Conservation (phyloP, 2,329 filamentous ascomycete species). For the Penicillium psychrosexuale region DNA sequence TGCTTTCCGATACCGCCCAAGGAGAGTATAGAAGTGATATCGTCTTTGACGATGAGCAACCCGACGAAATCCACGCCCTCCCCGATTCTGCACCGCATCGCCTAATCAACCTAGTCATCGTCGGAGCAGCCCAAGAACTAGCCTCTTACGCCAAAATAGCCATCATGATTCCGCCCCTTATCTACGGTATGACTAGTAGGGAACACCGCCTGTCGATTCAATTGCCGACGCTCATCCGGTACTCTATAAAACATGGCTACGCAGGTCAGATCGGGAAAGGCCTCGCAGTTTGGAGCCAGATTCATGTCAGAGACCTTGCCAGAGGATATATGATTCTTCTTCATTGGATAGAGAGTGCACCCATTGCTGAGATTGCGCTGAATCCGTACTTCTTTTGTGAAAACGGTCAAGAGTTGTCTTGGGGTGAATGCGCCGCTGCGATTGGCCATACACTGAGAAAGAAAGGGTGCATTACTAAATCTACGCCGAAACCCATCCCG, state of each 20-base stretch:
- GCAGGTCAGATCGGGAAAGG: conserved; percentile 48
- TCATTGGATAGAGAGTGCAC: conserved; percentile 43
- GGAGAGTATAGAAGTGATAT: neutral
- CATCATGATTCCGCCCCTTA: conserved; percentile 5
- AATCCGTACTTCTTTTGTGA: conserved; percentile 54
- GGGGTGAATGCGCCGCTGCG: conserved; percentile 3
- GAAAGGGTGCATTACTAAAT: neutral
- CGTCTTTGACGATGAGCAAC: neutral
- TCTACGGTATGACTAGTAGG: conserved; percentile 40
- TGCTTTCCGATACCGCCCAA: neutral
- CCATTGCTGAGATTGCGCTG: conserved; percentile 31
- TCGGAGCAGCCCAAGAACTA: neutral
- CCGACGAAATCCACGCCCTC: neutral
- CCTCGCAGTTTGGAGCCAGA: conserved; percentile 40
- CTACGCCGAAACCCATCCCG: neutral
- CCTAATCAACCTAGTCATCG: neutral
- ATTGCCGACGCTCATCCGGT: conserved; percentile 48
- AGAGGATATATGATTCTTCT: conserved; percentile 46
- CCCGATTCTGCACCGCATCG: conserved; percentile 2
- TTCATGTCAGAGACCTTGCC: conserved; percentile 51
- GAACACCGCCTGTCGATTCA: conserved; percentile 48
- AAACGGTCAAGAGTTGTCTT: conserved; percentile 6
- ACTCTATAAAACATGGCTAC: conserved; percentile 49
- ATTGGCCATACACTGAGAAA: neutral
- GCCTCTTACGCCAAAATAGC: conserved; percentile 6